Conservation (phyloP, 192 early-diverging fungal genomes). For the Backusella liffmaniae region DNA sequence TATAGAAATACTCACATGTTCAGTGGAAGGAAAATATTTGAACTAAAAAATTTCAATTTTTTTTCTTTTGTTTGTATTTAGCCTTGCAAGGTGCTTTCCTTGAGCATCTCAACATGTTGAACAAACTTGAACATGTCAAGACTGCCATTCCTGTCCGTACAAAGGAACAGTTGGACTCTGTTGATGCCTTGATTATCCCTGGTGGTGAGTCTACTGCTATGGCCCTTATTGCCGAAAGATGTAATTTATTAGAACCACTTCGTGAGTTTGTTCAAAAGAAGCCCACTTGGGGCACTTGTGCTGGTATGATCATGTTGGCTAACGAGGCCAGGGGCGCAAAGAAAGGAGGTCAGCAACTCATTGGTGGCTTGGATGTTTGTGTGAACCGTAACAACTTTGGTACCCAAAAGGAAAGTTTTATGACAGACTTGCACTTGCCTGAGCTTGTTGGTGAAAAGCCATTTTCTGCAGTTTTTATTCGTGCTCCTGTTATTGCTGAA, state of each 20-base stretch:
- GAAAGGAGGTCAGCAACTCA: constrained; percentile 80
- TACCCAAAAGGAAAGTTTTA: constrained; percentile 89
- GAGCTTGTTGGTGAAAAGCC: constrained; percentile 42
- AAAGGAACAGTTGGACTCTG: constrained; percentile 59
- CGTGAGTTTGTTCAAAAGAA: constrained; percentile 72
- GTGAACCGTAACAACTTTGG: constrained; percentile 96
- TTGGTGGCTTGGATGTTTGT: constrained; percentile 80
- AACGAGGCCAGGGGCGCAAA: constrained; percentile 72
- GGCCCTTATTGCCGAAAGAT: constrained; percentile 87
- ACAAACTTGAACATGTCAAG: constrained; percentile 60
- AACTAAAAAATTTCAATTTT: neutral
- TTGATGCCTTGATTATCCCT: constrained; percentile 93
- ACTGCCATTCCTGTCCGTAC: constrained; percentile 66
- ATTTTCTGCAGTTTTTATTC: constrained; percentile 85
- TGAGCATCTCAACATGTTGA: constrained; percentile 87
- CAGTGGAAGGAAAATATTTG: neutral
- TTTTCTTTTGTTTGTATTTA: constrained; percentile 10
- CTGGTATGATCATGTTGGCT: constrained; percentile 92
- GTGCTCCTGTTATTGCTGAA: constrained; percentile 85
- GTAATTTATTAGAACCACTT: constrained; percentile 76
- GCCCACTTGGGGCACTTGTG: constrained; percentile 95
- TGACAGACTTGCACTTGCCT: constrained; percentile 60
- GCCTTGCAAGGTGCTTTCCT: constrained; percentile 97
- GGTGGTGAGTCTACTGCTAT: constrained; percentile 96
- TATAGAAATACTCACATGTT: neutral